Base-by-base conservation (phyloP, 2,329 filamentous ascomycete genomes). In the Aspergillus phoenicis region DNA sequence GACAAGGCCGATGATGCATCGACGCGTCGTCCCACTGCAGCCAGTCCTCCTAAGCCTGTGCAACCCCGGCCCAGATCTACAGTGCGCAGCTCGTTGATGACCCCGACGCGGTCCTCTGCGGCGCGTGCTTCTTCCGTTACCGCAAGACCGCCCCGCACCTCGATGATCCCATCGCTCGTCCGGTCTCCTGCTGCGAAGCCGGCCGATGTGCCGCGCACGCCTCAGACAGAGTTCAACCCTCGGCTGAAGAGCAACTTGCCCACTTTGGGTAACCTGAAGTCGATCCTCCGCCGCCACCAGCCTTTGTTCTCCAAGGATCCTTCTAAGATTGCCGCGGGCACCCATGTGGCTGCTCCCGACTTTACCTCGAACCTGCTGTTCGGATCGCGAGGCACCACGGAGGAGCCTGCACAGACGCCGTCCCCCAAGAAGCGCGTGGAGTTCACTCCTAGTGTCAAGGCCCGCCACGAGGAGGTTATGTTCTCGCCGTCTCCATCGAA, bases 371-470 rank as follows among this genome's bases (percentile, higher is more conserved):
- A 86, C 33, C 87, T 85, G 67, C 78, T 82, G 22, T 72, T 87
- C 33, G 71, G 68, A 43, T 64, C 75, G 11, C 70, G 68, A 20
- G 67, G 70, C 17, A 59, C 56, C 33, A 70, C 68, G 3, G 63
- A 68, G 24, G 73, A 73, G 20, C 62, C 68, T 5, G 69, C 82
- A 17, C 87, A 86, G 5, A 91, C 89, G 1, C 90, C 89, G 7
- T 87, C 88, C 33, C 84, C 87, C 24, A 90, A 87, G 75, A 96
- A 96, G 79, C 89, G 86, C 59, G 91, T 96, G 38, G 88, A 90
- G 54, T 97, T 96, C 70, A 92, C 90, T 0, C 89, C 88, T 0
- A 87, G 87, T 62, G 88, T 88, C 38, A 84, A 91, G 64, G 74
- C 76, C 56, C 72, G 71, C n/a, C 41, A 51, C 3, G 45, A 59